Conservation (phyloP, 306 rosid genomes). For the Hippophae gyantsensis region DNA sequence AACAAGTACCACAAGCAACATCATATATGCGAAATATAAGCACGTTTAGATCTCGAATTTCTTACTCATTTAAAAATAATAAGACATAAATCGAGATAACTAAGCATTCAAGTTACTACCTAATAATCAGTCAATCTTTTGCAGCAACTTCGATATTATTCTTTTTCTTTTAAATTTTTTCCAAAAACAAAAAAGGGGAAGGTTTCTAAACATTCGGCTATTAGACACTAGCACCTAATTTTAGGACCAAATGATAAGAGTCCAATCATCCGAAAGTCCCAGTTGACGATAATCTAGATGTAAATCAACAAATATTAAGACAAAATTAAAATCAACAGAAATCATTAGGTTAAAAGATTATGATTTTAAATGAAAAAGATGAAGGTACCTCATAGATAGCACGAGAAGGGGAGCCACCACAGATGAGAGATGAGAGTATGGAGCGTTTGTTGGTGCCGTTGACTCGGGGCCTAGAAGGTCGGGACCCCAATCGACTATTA, state of each 20-base stretch:
- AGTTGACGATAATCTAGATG: slow-evolving; percentile 10
- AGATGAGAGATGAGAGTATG: slow-evolving; percentile 51
- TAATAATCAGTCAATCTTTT: background rate
- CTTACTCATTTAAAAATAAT: background rate
- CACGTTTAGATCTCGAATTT: slow-evolving; percentile 7
- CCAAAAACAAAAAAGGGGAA: background rate
- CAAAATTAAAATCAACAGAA: slow-evolving; percentile 20
- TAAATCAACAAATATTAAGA: background rate
- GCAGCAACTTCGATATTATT: slow-evolving; percentile 6
- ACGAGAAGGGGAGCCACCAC: slow-evolving; percentile 67
- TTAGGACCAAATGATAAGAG: slow-evolving; percentile 14
- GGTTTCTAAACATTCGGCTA: background rate
- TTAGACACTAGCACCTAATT: slow-evolving; percentile 9
- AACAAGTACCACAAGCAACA: background rate
- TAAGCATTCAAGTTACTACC: background rate
- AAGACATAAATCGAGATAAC: background rate
- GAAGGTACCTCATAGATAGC: slow-evolving; percentile 46
- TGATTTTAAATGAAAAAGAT: background rate
- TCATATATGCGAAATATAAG: background rate
- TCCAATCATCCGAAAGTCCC: slow-evolving; percentile 17
- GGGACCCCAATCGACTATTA: slow-evolving; percentile 53
- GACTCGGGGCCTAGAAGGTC: slow-evolving; percentile 45
- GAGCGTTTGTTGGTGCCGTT: slow-evolving; percentile 45
- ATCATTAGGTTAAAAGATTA: background rate
- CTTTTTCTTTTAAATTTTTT: background rate